Evolutionary conservation across 176 grass and related monocot genomes (phyloP).

Genomic region (Phyllostachys edulis): DNA sequence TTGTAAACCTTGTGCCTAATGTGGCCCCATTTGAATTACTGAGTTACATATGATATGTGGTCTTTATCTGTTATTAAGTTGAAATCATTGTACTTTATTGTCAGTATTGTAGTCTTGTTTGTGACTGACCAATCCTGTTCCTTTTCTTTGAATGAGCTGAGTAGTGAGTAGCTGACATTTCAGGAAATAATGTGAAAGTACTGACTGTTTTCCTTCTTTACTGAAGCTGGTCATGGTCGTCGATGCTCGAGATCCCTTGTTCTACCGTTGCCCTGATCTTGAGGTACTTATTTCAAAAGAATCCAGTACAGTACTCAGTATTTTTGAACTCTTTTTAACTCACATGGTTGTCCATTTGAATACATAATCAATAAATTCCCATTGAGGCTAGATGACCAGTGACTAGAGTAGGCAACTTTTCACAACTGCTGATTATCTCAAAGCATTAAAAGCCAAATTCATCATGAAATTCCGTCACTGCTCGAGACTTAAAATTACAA

Average conservation of each 20-base stretch:
- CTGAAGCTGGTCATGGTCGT: constrained; percentile 79
- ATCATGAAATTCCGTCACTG: neutral
- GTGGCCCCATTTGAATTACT: neutral
- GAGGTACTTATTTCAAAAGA: constrained; percentile 48
- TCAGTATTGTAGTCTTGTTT: neutral
- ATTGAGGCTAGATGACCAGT: neutral
- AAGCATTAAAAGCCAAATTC: neutral
- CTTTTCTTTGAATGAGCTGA: neutral
- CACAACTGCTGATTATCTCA: neutral
- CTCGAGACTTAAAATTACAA: neutral
- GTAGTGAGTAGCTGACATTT: neutral
- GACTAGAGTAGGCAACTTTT: neutral
- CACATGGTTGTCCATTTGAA: neutral
- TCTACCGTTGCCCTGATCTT: constrained; percentile 76
- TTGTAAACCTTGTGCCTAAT: neutral
- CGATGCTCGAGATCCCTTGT: constrained; percentile 76
- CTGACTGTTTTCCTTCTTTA: constrained; percentile 26
- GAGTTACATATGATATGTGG: neutral
- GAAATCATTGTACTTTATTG: neutral
- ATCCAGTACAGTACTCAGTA: neutral
- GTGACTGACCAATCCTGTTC: neutral
- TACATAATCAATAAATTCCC: neutral
- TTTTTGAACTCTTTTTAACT: neutral
- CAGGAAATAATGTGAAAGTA: constrained; percentile 14
- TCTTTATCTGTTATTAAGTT: constrained; percentile 9